These are phyloP conservation scores for Epichloe glyceriae DNA, from an alignment of 2,329 filamentous ascomycete species.

Conservation along the genomic window DNA sequence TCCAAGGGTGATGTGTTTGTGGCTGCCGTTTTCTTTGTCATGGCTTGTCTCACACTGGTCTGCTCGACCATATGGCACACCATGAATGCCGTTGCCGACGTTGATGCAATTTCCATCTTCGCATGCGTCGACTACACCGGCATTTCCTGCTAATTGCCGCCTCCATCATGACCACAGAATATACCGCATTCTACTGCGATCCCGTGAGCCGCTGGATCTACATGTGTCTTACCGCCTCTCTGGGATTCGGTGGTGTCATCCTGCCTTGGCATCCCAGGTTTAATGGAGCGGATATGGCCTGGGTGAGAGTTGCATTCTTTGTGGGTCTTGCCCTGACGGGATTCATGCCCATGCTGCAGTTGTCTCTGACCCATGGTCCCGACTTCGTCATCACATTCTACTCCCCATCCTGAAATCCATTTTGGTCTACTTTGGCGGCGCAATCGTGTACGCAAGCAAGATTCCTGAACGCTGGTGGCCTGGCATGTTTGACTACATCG, in stretches of 20 bases:
- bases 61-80: constrained; percentile 98
- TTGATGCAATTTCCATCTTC: constrained; percentile 82
- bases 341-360: constrained; percentile 76
- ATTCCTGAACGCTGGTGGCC: constrained; percentile 88
- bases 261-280: constrained; percentile 94
- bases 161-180: constrained; percentile 95
- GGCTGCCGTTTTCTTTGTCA: constrained; percentile 89
- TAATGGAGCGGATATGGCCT: constrained; percentile 85
- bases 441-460: constrained; percentile 79
- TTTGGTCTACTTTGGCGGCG: constrained; percentile 72
- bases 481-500: constrained; percentile 88
- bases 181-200: constrained; percentile 98
- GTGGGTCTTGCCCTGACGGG: constrained; percentile 77
- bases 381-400: constrained; percentile 84
- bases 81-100: constrained; percentile 91
- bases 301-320: constrained; percentile 85
- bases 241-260: constrained; percentile 79
- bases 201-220: constrained; percentile 76
- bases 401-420: constrained; percentile 70
- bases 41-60: constrained; percentile 84
- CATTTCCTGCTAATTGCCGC: constrained; percentile 91
- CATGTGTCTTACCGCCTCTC: constrained; percentile 64
- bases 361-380: constrained; percentile 64
- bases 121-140: constrained; percentile 98
- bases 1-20: constrained; percentile 83